phyloP scores from a whole-genome alignment of 1,284 basidiomycete genomes.

The Papiliotrema flavescens region DNA sequence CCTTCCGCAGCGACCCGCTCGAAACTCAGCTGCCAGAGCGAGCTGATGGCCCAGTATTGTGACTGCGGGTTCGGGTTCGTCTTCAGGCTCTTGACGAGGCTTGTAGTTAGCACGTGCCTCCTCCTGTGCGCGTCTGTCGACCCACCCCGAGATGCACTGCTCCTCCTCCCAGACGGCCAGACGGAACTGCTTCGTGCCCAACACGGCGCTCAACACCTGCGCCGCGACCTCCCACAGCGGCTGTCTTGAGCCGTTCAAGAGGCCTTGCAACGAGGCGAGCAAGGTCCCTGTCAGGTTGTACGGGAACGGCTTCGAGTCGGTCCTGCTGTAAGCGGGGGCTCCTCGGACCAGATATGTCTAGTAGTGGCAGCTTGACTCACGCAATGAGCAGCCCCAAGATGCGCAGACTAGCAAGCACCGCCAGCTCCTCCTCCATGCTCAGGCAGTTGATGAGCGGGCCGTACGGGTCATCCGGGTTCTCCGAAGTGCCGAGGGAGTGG shows the following conservation, averaged over 20 bases:
- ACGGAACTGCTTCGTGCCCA: conserved; percentile 74
- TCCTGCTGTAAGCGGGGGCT: conserved; percentile 21
- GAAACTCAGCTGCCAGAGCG: conserved; percentile 91
- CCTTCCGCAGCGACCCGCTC: conserved; percentile 77
- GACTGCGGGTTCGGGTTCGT: conserved; percentile 74
- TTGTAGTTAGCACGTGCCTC: conserved; percentile 34
- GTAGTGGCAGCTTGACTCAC: conserved; percentile 44
- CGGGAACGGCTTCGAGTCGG: conserved; percentile 52
- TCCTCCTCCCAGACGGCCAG: conserved; percentile 52
- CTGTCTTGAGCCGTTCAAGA: conserved; percentile 57
- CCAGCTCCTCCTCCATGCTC: conserved; percentile 86
- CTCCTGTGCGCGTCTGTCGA: neutral
- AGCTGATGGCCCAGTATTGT: conserved; percentile 89
- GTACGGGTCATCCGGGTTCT: conserved; percentile 49
- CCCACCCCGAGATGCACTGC: conserved; percentile 46
- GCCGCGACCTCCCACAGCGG: conserved; percentile 81
- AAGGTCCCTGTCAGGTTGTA: conserved; percentile 62
- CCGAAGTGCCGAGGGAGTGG: conserved; percentile 34
- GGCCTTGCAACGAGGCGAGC: conserved; percentile 60
- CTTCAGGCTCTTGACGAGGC: conserved; percentile 72
- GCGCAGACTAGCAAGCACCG: conserved; percentile 82
- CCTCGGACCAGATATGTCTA: neutral
- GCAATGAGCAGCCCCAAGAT: conserved; percentile 83
- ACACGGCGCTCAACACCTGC: conserved; percentile 81
- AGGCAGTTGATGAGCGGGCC: conserved; percentile 60